A percentile compares a stretch with the other conserved stretches of the same genome.
Conservation (phyloP, 225 moss, liverwort and hornwort species). For the Anthoceros angustus region DNA sequence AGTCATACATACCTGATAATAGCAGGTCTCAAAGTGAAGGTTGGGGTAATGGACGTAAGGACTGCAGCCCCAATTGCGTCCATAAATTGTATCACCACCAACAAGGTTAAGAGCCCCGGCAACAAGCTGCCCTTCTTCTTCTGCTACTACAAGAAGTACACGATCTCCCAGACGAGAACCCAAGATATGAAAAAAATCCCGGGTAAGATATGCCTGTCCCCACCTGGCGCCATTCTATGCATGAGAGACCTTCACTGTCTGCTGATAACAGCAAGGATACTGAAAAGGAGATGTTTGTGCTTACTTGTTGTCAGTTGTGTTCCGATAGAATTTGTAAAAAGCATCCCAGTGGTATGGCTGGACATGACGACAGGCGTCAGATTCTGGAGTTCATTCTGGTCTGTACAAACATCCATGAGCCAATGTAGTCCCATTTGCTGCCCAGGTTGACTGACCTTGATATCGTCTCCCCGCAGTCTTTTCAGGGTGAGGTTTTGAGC, state of each 20-base stretch:
- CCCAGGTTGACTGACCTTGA: conserved; percentile 44
- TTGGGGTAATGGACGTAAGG: conserved; percentile 63
- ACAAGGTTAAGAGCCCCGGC: conserved; percentile 92
- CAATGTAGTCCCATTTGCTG: neutral
- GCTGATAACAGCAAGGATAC: neutral
- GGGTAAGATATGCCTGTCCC: conserved; percentile 95
- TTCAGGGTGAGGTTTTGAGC: conserved; percentile 69
- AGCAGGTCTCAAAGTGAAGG: conserved; percentile 97
- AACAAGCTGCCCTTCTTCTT: conserved; percentile 74
- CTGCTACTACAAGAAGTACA: conserved; percentile 80
- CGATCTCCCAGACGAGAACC: conserved; percentile 90
- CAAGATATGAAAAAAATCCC: conserved; percentile 88
- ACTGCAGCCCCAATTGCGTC: conserved; percentile 95
- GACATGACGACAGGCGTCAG: too few relatives aligned
- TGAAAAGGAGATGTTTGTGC: conserved; percentile 5
- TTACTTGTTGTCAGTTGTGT: conserved; percentile 97
- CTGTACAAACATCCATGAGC: neutral
- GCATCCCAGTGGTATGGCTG: conserved; percentile 96
- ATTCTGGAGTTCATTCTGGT: neutral
- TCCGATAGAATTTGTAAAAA: conserved; percentile 86
- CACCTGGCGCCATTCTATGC: conserved; percentile 33
- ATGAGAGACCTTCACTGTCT: conserved; percentile 1
- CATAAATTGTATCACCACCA: conserved; percentile 87
- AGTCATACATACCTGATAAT: conserved; percentile 58
- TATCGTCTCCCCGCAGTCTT: conserved; percentile 83